Base-by-base conservation (phyloP, 139 green algal species). In the Asterochloris sp. region DNA sequence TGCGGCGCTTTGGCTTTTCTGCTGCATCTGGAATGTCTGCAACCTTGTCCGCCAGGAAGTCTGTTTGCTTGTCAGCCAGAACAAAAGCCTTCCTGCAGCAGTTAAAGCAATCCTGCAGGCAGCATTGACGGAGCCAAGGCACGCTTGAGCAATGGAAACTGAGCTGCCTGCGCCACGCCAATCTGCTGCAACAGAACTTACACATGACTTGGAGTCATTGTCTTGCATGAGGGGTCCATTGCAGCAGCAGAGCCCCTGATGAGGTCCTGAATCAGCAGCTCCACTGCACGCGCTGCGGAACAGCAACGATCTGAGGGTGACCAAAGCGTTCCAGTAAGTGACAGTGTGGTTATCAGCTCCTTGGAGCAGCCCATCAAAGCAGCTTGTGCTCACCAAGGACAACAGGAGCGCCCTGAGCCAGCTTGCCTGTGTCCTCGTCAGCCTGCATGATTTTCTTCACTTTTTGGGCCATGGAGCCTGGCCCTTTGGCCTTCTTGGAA, bases 381-480 rank as follows among this genome's bases (percentile, higher is more conserved):
- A 62, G 11, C 10, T 62, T 26, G 23, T 73, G 62, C 69, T 13
- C 74, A 98, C 92, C 90, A 68, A 97, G 94, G 13, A 97, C 74
- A 0, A 95, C 83, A 14, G 95, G 95, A 8, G 92, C 93, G 9
- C 92, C 90, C 29, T 94, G 89, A 24, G 94, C 89, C 60, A 98
- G 97, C 79, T 98, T 98, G 62, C 95, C 95, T 13, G 98, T 94
- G 15, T 98, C 95, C 21, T 98, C 94, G 77, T 98, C 95, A 27
- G 89, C 90, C 82, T 97, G 95, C 95, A 98, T 98, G 60, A 98
- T 88, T 54, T 91, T 90, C 88, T 98, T 98, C 69, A 98, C 96
- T 61, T 93, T 87, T 0, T 91, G 86, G 14, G 93, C 89, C 28
- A 96, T 83, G 14, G 90, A 88, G 82, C 90, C 85, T 71, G 82